These are phyloP conservation scores for Irpex rosettiformis DNA, from an alignment of 1,284 basidiomycete genomes.

Conservation along the genomic window DNA sequence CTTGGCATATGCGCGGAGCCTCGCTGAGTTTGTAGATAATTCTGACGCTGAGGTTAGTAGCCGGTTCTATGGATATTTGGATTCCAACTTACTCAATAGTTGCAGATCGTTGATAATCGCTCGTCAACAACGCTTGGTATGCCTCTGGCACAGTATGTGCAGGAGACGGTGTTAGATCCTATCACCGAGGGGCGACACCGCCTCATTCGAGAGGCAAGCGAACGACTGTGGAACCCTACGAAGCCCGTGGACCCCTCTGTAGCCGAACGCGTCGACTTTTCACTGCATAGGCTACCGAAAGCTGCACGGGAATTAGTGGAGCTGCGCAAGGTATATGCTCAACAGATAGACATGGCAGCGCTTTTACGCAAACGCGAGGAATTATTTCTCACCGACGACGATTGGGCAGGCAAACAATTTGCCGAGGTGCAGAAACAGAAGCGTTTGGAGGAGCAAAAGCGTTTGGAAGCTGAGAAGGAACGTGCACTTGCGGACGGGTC, in stretches of 20 bases:
- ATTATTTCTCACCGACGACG: slow-evolving; percentile 58
- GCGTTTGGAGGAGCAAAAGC: slow-evolving; percentile 27
- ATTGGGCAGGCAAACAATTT: slow-evolving; percentile 45
- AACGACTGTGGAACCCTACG: slow-evolving; percentile 20
- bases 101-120: background rate
- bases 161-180: slow-evolving; percentile 53
- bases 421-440: slow-evolving; percentile 31
- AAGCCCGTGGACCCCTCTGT: slow-evolving; percentile 21
- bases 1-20: slow-evolving; percentile 66
- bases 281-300: slow-evolving; percentile 41
- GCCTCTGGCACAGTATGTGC: slow-evolving; percentile 55
- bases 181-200: slow-evolving; percentile 56
- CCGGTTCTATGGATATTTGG: background rate
- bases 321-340: slow-evolving; percentile 39
- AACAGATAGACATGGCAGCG: slow-evolving; percentile 64
- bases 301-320: slow-evolving; percentile 38
- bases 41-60: slow-evolving; percentile 18
- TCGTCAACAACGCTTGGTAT: slow-evolving; percentile 33
- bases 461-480: slow-evolving; percentile 22
- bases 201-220: slow-evolving; percentile 29
- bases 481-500: slow-evolving; percentile 23
- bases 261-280: slow-evolving; percentile 36
- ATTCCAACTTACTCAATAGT: background rate
- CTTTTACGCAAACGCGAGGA: slow-evolving; percentile 61
- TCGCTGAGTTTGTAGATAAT: slow-evolving; percentile 61